Percentiles rank a stretch among this genome's conserved stretches.
phyloP scores from a whole-genome alignment of 352 stramenopile species.

The Thalassiosira exigua region DNA sequence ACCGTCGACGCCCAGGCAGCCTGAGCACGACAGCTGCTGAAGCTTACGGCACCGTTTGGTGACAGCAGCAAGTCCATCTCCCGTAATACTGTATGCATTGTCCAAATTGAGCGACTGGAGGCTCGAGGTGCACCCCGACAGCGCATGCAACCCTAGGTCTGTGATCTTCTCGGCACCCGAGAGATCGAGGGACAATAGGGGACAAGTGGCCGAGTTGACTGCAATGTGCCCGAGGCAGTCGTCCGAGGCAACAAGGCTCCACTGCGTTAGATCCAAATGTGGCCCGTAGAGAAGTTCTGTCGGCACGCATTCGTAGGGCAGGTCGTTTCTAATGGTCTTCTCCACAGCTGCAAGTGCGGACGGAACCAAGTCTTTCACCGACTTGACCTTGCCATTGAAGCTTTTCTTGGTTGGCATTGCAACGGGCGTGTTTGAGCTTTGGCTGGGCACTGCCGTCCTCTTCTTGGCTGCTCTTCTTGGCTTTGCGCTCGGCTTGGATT shows the following conservation, averaged over 20 bases:
- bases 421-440: no score
- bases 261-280: conserved; percentile 49
- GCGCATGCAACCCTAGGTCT: conserved; percentile 45
- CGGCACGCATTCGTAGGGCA: conserved; percentile 44
- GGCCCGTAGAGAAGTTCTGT: conserved; percentile 21
- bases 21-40: conserved; percentile 64
- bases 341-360: conserved; percentile 29
- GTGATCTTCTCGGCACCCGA: conserved; percentile 57
- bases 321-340: conserved; percentile 27
- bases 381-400: no score
- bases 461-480: no score
- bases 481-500: no score
- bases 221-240: conserved; percentile 43
- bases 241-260: conserved; percentile 61
- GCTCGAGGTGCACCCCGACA: conserved; percentile 29
- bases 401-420: no score
- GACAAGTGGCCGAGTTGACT: conserved; percentile 5
- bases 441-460: no score
- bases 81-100: conserved; percentile 62
- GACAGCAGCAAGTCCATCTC: conserved; percentile 58
- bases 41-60: conserved; percentile 68
- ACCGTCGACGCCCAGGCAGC: conserved; percentile 69
- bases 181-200: conserved; percentile 40
- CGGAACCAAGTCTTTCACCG: conserved; percentile 12
- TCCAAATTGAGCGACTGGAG: conserved; percentile 54